These are phyloP conservation scores for Piper longum DNA, from an alignment of 164 flowering plant genomes.

Conservation along the genomic window DNA sequence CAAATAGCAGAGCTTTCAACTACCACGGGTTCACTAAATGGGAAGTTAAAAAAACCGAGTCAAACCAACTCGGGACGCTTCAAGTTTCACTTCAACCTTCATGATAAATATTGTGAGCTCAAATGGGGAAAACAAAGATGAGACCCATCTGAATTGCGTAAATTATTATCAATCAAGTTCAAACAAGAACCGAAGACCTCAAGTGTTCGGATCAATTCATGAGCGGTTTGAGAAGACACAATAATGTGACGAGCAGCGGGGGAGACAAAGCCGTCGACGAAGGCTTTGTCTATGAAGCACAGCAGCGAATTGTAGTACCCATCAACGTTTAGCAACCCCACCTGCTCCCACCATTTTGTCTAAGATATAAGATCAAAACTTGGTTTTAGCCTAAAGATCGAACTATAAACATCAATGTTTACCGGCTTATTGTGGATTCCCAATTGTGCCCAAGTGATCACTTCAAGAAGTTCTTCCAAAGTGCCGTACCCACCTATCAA, in stretches of 20 bases:
- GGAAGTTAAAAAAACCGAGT: no score
- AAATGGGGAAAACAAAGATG: no score
- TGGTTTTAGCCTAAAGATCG: not conserved
- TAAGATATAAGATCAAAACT: not conserved
- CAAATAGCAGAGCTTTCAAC: no score
- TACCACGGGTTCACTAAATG: no score
- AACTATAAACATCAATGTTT: not conserved
- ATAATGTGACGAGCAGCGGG: conserved; percentile 68
- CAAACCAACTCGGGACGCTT: no score
- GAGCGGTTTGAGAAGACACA: conserved; percentile 63
- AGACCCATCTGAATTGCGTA: not conserved
- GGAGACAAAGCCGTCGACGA: conserved; percentile 65
- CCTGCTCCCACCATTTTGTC: conserved; percentile 16
- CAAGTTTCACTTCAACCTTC: no score
- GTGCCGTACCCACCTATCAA: conserved; percentile 63
- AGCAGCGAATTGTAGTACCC: conserved; percentile 70
- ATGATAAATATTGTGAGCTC: no score
- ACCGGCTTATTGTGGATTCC: conserved; percentile 73
- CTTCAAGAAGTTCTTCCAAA: conserved; percentile 57
- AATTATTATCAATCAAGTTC: not conserved
- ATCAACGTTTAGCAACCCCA: conserved; percentile 74
- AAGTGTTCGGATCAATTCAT: conserved; percentile 51
- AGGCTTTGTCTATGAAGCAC: conserved; percentile 71
- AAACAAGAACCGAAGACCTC: conserved; percentile 28
- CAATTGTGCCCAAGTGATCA: conserved; percentile 71